Percentiles rank a stretch among this genome's conserved stretches.
Evolutionary conservation across 345 rosid genomes (phyloP).

Genomic region (Fremontodendron californicum): DNA sequence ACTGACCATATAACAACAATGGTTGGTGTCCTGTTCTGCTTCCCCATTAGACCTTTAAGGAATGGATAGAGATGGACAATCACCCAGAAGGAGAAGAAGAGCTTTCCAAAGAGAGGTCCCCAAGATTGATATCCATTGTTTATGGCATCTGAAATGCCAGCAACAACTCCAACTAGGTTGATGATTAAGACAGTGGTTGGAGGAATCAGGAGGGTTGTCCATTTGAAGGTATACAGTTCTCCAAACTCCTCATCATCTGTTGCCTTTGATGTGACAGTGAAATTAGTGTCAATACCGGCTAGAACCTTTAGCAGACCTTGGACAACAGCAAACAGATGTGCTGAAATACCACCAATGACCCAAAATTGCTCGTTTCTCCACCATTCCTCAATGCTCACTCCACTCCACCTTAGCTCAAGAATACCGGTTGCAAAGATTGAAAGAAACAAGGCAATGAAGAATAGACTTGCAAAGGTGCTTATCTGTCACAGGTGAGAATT

Average conservation of each 20-base stretch:
- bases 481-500: constrained; percentile 42
- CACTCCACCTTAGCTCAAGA: constrained; percentile 93
- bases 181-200: constrained; percentile 86
- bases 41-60: constrained; percentile 97
- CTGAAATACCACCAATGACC: constrained; percentile 95
- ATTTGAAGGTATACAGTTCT: constrained; percentile 82
- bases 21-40: constrained; percentile 92
- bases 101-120: constrained; percentile 94
- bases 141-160: constrained; percentile 87
- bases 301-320: constrained; percentile 82
- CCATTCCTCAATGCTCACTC: constrained; percentile 97
- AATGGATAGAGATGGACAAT: constrained; percentile 93
- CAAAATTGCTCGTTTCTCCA: constrained; percentile 98
- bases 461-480: constrained; percentile 90
- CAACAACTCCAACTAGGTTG: constrained; percentile 90
- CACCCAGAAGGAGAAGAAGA: constrained; percentile 92
- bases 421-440: constrained; percentile 82
- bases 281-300: constrained; percentile 89
- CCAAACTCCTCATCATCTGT: constrained; percentile 83
- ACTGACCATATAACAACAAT: constrained; percentile 95
- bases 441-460: constrained; percentile 72
- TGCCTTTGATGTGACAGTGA: constrained; percentile 91
- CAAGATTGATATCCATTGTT: constrained; percentile 88
- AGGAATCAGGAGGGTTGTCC: constrained; percentile 88
- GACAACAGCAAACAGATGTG: constrained; percentile 87